Evolutionary conservation across 345 rosid species (phyloP).

Genomic region (Euphorbia lathyris): DNA sequence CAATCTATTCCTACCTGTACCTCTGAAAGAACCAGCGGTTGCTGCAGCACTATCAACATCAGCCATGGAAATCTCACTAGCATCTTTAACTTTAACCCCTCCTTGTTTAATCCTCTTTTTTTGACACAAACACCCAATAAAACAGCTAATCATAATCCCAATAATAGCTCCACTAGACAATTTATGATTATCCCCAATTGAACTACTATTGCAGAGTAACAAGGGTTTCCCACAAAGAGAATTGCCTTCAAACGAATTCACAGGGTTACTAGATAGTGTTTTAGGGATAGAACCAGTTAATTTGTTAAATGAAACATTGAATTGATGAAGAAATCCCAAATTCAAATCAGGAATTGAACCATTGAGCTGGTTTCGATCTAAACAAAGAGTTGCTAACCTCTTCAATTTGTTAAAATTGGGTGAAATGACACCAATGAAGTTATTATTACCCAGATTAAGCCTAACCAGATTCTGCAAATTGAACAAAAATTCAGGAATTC

Average conservation of each 20-base stretch:
- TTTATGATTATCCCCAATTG: neutral
- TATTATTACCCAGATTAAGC: conserved; percentile 34
- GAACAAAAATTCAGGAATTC: conserved; percentile 50
- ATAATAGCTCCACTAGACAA: conserved; percentile 43
- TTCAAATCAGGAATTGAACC: conserved; percentile 37
- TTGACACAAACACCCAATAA: conserved; percentile 34
- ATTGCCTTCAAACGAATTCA: too few relatives aligned
- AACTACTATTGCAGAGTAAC: conserved; percentile 26
- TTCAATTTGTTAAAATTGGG: conserved; percentile 31
- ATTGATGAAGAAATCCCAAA: conserved; percentile 26
- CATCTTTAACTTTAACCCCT: conserved; percentile 10
- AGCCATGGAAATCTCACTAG: conserved; percentile 22
- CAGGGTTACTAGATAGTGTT: conserved; percentile 26
- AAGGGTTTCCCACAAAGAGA: conserved; percentile 41
- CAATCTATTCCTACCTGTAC: too few relatives aligned
- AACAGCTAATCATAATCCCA: conserved; percentile 42
- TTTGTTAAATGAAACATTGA: conserved; percentile 45
- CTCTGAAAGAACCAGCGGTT: too few relatives aligned
- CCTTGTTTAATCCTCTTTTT: conserved; percentile 20
- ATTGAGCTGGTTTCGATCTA: conserved; percentile 35
- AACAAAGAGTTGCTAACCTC: conserved; percentile 29
- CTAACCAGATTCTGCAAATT: conserved; percentile 31
- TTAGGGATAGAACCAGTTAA: conserved; percentile 36
- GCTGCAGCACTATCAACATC: conserved; percentile 11
- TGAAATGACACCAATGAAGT: conserved; percentile 37